Evolutionary conservation across 1,139 yeast species (phyloP), one percentile per base, ranked within the genome.

Genomic region (Hemisphaericaspora lyxosophila): DNA sequence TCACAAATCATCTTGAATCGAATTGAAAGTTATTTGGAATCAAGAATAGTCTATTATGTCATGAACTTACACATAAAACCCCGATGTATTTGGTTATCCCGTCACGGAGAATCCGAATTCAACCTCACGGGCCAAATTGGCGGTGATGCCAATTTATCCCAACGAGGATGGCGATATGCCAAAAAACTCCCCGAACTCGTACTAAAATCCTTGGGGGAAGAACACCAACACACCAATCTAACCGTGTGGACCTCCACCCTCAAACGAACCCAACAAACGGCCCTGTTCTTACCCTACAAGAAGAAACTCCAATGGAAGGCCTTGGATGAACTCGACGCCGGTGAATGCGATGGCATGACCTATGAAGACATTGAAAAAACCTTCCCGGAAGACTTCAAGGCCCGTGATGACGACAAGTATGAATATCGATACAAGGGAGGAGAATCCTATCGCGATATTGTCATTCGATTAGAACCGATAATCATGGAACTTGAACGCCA

Each of bases 401-500:
- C 96, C 4, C 78, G 99, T 44, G 98, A 94, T 59, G 96, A 87
- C 50, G 85, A 94, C 67, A 92, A 94, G 67, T 94, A 86, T 59
- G 97, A 89, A 62, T 92, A 90, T 61, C 77, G 97, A 36, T 92
- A 92, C 62, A 79, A 96, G 35, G 97, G 98, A 4, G 99, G 99
- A 31, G 99, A 92, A 63, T 85, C 95, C 7, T 92, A 92, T 60
- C 79, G 96, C 42, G 98, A 92, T 56, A 96, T 92, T 33, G 97
- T 92, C 35, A 85, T 90, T 33, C 73, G 98, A 41, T 71, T 92
- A 43, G 98, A 92, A 57, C 98, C 98, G 5, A 89, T 92, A 46
- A 92, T 92, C 46, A 92, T 92, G 98, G 98, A 92, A 62, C 75
- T 92, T 50, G 98, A 92, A 64, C 82, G 97, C 45, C 97, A 92